These are phyloP conservation scores for Candida sp. DNA, from an alignment of 1,139 yeast species.

Conservation along the genomic window DNA sequence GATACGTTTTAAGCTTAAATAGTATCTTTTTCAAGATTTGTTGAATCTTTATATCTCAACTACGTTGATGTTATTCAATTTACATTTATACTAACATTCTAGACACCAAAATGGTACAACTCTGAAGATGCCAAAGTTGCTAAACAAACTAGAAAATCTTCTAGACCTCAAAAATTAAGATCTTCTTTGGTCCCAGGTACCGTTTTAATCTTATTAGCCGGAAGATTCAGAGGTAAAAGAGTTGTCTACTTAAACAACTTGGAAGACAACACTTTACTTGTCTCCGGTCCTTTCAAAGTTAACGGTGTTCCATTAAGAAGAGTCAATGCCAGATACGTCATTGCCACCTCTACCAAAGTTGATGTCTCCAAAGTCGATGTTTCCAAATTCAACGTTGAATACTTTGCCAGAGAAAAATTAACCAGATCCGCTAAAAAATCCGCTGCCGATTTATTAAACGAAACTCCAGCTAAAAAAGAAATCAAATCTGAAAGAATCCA, in stretches of 20 bases:
- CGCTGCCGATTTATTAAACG: slow-evolving; percentile 95
- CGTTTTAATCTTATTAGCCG: slow-evolving; percentile 96
- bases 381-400: slow-evolving; percentile 90
- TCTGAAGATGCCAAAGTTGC: slow-evolving; percentile 91
- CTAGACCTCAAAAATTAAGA: slow-evolving; percentile 95
- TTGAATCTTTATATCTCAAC: no score
- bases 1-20: no score
- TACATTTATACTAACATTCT: slow-evolving; percentile 31
- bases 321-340: slow-evolving; percentile 98
- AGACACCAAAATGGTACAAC: slow-evolving; percentile 96
- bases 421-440: slow-evolving; percentile 69
- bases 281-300: slow-evolving; percentile 99
- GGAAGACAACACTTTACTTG: slow-evolving; percentile 98
- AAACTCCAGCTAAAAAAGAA: slow-evolving; percentile 82
- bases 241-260: slow-evolving; percentile 97
- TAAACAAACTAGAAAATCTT: slow-evolving; percentile 85
- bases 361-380: slow-evolving; percentile 78
- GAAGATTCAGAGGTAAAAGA: slow-evolving; percentile 99
- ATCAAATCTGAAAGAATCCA: slow-evolving; percentile 94
- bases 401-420: slow-evolving; percentile 96
- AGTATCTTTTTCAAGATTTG: no score
- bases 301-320: slow-evolving; percentile 99
- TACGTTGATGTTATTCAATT: not conserved
- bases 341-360: slow-evolving; percentile 97
- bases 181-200: slow-evolving; percentile 98